Base-by-base conservation (phyloP, 1,284 basidiomycete genomes). In the Pterulicium gracile region DNA sequence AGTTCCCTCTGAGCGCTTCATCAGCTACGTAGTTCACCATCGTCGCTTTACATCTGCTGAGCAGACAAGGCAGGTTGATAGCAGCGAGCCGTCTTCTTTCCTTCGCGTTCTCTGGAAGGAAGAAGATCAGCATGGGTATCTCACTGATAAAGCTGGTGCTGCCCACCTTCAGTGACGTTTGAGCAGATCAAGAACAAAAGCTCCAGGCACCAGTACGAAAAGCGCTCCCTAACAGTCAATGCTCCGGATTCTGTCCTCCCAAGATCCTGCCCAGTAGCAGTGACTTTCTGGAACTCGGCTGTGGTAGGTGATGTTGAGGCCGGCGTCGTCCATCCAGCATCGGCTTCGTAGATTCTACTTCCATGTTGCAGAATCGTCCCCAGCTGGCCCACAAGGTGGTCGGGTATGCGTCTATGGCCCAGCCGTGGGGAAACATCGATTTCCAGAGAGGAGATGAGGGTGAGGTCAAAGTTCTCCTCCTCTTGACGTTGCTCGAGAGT, bases 141-240 rank as follows among this genome's bases (percentile, higher is more conserved):
- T n/a, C n/a, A n/a, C n/a, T n/a, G n/a, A n/a, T n/a, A n/a, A n/a
- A n/a, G n/a, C n/a, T n/a, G n/a, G n/a, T n/a, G n/a, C n/a, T n/a
- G n/a, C 66, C 27, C 49, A 84, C 86, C 81, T 63, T 69, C 69
- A 0, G 73, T 75, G 0, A 68, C 65, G 53, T 79, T 67, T 0
- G 82, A 82, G 55, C 86, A 91, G 19, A 88, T 72, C 51, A 86
- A 61, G 60, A 96, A 92, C 14, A 98, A 62, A 19, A 95, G 64
- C 56, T 96, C 91, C 51, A 97, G 86, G 54, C 88, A 92, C 92
- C 93, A 97, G 64, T 92, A 96, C 4, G 87, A 83, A 57, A 93
- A 91, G 5, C 85, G 70, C 61, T 98, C 93, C 42, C 88, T 72
- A 0, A 83, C 78, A 34, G 84, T 65, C 19, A 79, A 63, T 12